Conservation (phyloP, 257 asterid species). For the Solanum lycopersicoides region DNA sequence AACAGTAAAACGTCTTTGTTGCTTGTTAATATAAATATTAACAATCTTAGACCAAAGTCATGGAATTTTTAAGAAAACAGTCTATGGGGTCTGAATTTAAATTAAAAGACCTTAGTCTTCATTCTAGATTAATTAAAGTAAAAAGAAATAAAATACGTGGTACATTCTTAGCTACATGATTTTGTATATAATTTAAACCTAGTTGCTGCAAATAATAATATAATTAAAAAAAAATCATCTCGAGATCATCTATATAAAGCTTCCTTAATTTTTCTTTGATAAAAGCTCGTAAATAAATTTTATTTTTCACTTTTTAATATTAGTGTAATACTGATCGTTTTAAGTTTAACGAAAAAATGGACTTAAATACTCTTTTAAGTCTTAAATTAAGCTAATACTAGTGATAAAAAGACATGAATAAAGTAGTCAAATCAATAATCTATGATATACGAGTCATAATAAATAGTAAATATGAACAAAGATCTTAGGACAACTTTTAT, state of each 20-base stretch:
- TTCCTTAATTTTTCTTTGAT: neutral
- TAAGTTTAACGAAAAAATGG: neutral
- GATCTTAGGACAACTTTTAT: neutral
- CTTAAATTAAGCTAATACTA: no score
- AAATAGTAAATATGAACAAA: neutral
- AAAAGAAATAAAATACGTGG: slow-evolving; percentile 3
- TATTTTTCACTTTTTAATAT: neutral
- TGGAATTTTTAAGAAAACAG: slow-evolving; percentile 52
- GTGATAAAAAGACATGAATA: neutral
- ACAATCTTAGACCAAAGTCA: slow-evolving; percentile 23
- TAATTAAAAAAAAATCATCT: neutral
- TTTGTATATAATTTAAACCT: neutral
- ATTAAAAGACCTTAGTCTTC: slow-evolving; percentile 20
- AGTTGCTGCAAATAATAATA: neutral
- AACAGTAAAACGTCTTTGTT: slow-evolving; percentile 41
- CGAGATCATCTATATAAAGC: neutral
- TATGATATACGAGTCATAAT: neutral
- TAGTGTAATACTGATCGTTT: neutral
- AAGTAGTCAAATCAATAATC: neutral
- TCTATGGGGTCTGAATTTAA: slow-evolving; percentile 57
- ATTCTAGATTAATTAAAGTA: slow-evolving; percentile 22
- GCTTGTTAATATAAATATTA: slow-evolving; percentile 19
- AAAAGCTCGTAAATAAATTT: neutral
- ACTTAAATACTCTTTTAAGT: neutral
- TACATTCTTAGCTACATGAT: slow-evolving; percentile 12